A percentile compares a stretch with the other conserved stretches of the same genome.
Evolutionary conservation across 2,329 filamentous ascomycete genomes (phyloP).

Genomic region (Cryoendolithus antarcticus): DNA sequence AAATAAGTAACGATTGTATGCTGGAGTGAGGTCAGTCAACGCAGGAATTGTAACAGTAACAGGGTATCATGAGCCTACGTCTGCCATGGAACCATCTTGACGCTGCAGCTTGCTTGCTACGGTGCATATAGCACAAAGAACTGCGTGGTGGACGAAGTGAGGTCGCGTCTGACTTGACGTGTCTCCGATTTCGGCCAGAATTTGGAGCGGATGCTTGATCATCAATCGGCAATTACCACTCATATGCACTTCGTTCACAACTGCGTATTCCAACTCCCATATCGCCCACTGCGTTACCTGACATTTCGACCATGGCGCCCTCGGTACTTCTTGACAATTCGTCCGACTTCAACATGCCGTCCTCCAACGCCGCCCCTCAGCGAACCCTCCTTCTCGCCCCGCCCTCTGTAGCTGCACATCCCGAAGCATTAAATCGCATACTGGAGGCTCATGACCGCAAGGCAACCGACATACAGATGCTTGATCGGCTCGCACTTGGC

Average conservation of each 20-base stretch:
- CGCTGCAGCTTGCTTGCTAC: too few relatives aligned
- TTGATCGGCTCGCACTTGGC: conserved; percentile 77
- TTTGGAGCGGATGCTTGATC: too few relatives aligned
- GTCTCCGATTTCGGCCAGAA: too few relatives aligned
- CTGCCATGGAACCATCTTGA: conserved; percentile 4
- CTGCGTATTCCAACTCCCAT: background rate
- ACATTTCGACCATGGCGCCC: conserved; percentile 24
- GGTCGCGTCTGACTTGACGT: too few relatives aligned
- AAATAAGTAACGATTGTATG: conserved; percentile 34
- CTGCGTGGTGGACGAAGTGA: too few relatives aligned
- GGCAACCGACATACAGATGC: conserved; percentile 87
- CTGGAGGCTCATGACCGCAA: conserved; percentile 62
- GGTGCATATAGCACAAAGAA: too few relatives aligned
- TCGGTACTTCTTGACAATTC: conserved; percentile 26
- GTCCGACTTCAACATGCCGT: conserved; percentile 24
- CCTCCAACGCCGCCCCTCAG: conserved; percentile 13
- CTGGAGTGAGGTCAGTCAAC: conserved; percentile 14
- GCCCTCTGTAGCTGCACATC: conserved; percentile 76
- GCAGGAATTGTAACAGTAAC: background rate
- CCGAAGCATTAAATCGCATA: conserved; percentile 59
- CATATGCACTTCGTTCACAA: too few relatives aligned
- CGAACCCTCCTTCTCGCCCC: conserved; percentile 79
- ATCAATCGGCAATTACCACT: too few relatives aligned
- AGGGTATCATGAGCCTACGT: background rate
- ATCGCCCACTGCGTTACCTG: background rate